Evolutionary conservation across 495 filamentous ascomycete genomes (phyloP).

Genomic region (Collariella sp.): DNA sequence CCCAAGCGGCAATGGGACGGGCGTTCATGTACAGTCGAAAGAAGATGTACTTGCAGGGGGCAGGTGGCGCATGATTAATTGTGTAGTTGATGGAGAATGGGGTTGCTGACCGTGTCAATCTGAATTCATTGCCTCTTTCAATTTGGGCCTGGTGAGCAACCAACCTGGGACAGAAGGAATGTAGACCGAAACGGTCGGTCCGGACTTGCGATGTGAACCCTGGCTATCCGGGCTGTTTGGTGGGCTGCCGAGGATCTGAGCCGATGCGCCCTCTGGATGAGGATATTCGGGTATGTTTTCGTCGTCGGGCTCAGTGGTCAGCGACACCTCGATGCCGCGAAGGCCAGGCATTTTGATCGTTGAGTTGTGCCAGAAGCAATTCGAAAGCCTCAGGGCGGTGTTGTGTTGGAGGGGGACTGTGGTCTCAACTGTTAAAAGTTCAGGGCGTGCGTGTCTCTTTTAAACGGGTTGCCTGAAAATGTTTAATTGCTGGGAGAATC

Average conservation of each 20-base stretch:
- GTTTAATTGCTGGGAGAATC: too few relatives aligned
- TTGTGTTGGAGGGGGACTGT: background rate
- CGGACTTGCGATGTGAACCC: constrained; percentile 24
- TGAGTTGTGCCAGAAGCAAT: background rate
- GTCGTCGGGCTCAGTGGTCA: constrained; percentile 26
- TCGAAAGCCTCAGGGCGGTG: background rate
- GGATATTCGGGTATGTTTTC: constrained; percentile 39
- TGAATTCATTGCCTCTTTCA: background rate
- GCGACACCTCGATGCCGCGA: constrained; percentile 38
- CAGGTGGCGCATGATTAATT: constrained; percentile 22
- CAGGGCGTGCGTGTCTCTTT: too few relatives aligned
- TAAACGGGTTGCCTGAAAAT: too few relatives aligned
- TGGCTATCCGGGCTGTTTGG: background rate
- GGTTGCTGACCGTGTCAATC: constrained; percentile 26
- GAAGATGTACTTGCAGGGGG: constrained; percentile 33
- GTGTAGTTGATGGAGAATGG: constrained; percentile 40
- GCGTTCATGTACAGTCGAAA: constrained; percentile 47
- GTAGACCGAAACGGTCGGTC: constrained; percentile 40
- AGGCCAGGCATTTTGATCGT: constrained; percentile 37
- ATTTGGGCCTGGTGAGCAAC: background rate
- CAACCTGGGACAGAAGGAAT: constrained; percentile 42
- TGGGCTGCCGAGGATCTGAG: constrained; percentile 20
- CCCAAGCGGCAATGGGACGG: constrained; percentile 39
- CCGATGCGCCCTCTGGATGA: constrained; percentile 43
- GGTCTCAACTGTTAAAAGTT: background rate